A percentile compares a stretch with the other conserved stretches of the same genome.
phyloP scores from a whole-genome alignment of 106 monocot genomes.

The Dendrobium nobile region DNA sequence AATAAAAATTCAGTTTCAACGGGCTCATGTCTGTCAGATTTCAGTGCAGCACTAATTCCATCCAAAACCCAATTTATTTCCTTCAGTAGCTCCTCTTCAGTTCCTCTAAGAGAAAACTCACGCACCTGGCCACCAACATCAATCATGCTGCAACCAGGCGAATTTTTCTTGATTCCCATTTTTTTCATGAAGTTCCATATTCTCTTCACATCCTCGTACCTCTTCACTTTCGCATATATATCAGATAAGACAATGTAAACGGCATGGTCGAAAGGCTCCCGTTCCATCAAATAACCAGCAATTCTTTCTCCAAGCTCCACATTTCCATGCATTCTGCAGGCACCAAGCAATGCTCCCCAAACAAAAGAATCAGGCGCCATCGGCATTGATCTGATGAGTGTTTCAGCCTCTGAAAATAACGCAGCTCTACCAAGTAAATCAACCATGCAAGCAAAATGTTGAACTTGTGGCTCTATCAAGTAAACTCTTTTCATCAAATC shows the following conservation, averaged over 20 bases:
- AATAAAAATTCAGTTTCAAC: too few relatives aligned
- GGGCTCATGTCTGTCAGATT: neutral
- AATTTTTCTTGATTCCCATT: constrained; percentile 35
- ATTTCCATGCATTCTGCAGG: constrained; percentile 64
- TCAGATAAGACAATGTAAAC: constrained; percentile 48
- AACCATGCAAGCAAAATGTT: constrained; percentile 68
- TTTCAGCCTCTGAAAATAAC: constrained; percentile 51
- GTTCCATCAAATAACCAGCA: constrained; percentile 23
- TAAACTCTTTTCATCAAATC: constrained; percentile 40
- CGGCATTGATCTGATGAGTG: constrained; percentile 45
- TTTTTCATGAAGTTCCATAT: constrained; percentile 31
- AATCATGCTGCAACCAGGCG: constrained; percentile 43
- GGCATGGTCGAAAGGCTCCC: constrained; percentile 51
- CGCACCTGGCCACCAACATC: constrained; percentile 36
- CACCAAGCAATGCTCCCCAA: constrained; percentile 78
- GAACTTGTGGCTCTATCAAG: constrained; percentile 21
- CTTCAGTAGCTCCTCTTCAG: constrained; percentile 5
- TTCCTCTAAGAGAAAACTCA: constrained; percentile 31
- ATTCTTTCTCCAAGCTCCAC: constrained; percentile 45
- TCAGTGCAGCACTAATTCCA: constrained; percentile 16
- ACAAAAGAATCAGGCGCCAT: constrained; percentile 53
- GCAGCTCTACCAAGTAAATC: constrained; percentile 61
- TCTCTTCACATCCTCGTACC: constrained; percentile 50
- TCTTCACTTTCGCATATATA: constrained; percentile 56
- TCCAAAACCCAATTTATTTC: constrained; percentile 21